A percentile compares a stretch with the other conserved stretches of the same genome.
Evolutionary conservation across 768 basidiomycete genomes (phyloP).

Genomic region (Pholiota conissans): DNA sequence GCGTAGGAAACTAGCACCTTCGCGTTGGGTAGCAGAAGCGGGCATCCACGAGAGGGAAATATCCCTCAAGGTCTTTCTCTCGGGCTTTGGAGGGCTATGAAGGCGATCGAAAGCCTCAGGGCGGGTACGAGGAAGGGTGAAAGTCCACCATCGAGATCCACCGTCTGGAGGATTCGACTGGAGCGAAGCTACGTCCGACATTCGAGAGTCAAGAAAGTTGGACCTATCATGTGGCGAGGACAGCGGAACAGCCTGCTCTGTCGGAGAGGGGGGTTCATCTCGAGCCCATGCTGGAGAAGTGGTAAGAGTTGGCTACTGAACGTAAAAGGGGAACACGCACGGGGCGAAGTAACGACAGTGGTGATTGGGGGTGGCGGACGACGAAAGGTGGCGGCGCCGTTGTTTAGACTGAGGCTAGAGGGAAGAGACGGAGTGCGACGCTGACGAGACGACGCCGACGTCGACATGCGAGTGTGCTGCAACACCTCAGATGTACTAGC

Average conservation of each 20-base stretch:
- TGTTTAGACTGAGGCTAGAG: conserved; percentile 35
- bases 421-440: conserved; percentile 30
- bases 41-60: conserved; percentile 56
- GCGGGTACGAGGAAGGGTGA: conserved; percentile 56
- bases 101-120: conserved; percentile 21
- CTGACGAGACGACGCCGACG: conserved; percentile 32
- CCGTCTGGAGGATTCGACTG: conserved; percentile 41
- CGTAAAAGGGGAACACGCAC: conserved; percentile 39
- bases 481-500: not conserved
- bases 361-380: conserved; percentile 45
- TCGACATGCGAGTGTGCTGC: conserved; percentile 26
- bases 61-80: conserved; percentile 40
- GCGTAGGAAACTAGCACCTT: conserved; percentile 32
- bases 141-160: conserved; percentile 73
- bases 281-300: conserved; percentile 70
- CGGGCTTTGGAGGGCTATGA: conserved; percentile 25
- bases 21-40: conserved; percentile 35
- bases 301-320: conserved; percentile 5
- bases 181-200: conserved; percentile 55
- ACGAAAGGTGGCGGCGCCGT: conserved; percentile 21
- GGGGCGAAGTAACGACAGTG: conserved; percentile 67
- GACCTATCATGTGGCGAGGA: conserved; percentile 23
- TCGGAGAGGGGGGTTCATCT: conserved; percentile 80
- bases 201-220: conserved; percentile 38
- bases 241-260: conserved; percentile 31